Base-by-base conservation (phyloP, 805 yeast species). In the Kuraishia capsulata region DNA sequence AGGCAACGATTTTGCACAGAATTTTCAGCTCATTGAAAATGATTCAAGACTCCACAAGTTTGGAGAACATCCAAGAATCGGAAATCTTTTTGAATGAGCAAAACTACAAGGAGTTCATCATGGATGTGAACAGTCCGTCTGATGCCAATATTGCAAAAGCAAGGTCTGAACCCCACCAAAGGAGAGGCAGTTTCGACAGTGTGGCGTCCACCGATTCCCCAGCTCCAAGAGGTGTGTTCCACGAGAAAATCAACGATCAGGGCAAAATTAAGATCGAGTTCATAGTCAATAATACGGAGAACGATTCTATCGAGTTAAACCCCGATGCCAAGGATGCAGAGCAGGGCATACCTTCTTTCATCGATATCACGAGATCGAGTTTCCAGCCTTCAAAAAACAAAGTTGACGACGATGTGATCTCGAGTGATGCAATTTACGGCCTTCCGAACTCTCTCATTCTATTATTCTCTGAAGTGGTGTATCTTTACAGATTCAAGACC, bases 341-440 rank as follows among this genome's bases (percentile, higher is more conserved):
- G 30, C 43, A 35, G 4, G 21, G 28, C 11, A 50, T 61, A 25
- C 66, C 66, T 4, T 57, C 62, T 8, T 71, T 73, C 43, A 64
- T 66, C 19, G 73, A 64, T 43, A 62, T 57, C 36, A 64, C 64
- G 19, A 64, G 64, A 50, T 44, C 63, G 23, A 53, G 65, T 53
- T 54, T 68, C 53, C 62, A 56, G 39, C 59, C 54, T 26, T 56
- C 63, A 1, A 57, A 56, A 39, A 54, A 58, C 42, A 74, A 71
- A 47, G 59, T 69, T 28, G 73, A 72, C 40, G 76, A 73, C 49
- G 74, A 75, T 44, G 66, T 73, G 38, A 67, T 81, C 44, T 78
- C 88, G 6, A 79, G 89, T 1, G 94, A 83, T 55, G 84, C 89
- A 0, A 63, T 86, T 36, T 86, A 84, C 53, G 95, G 95, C 1